Percentiles rank a stretch among this genome's conserved stretches.
Evolutionary conservation across 352 stramenopile species (phyloP).

Genomic region (Thraustochytrium striatum): DNA sequence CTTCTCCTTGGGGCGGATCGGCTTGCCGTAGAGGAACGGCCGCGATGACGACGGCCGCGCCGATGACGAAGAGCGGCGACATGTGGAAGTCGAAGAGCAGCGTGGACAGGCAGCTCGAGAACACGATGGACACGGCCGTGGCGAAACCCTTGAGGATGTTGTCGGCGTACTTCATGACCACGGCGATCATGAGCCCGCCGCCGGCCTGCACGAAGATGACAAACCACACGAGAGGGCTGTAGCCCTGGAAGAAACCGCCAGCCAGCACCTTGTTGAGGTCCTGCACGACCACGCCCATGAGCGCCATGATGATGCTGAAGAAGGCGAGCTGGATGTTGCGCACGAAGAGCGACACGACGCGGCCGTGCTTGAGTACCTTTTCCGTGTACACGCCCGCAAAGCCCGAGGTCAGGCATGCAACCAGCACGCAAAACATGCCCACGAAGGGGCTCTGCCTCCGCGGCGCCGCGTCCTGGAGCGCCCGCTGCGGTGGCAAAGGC

Average conservation of each 20-base stretch:
- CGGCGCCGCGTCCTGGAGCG: conserved; percentile 56
- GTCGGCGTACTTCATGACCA: conserved; percentile 87
- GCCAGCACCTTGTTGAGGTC: conserved; percentile 60
- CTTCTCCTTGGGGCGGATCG: background rate
- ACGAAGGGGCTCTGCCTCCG: too few relatives aligned
- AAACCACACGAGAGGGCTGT: conserved; percentile 60
- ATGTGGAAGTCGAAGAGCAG: conserved; percentile 78
- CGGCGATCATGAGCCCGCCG: conserved; percentile 78
- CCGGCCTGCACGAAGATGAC: conserved; percentile 68
- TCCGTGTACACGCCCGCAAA: conserved; percentile 86
- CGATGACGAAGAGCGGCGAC: conserved; percentile 68
- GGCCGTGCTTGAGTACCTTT: conserved; percentile 74
- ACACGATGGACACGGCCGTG: conserved; percentile 75
- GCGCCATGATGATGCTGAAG: conserved; percentile 69
- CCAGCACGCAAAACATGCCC: conserved; percentile 67
- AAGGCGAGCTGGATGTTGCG: conserved; percentile 81
- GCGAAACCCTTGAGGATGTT: conserved; percentile 89
- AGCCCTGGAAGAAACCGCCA: conserved; percentile 75
- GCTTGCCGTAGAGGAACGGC: conserved; percentile 58
- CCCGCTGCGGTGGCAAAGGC: conserved; percentile 47
- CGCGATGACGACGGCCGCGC: conserved; percentile 64
- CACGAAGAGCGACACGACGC: conserved; percentile 72
- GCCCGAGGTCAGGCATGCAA: conserved; percentile 69
- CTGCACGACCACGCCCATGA: conserved; percentile 66
- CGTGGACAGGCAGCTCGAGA: conserved; percentile 68